Evolutionary conservation across 768 basidiomycete genomes (phyloP), one percentile per base, ranked within the genome.

Genomic region (Mycena latifolia): DNA sequence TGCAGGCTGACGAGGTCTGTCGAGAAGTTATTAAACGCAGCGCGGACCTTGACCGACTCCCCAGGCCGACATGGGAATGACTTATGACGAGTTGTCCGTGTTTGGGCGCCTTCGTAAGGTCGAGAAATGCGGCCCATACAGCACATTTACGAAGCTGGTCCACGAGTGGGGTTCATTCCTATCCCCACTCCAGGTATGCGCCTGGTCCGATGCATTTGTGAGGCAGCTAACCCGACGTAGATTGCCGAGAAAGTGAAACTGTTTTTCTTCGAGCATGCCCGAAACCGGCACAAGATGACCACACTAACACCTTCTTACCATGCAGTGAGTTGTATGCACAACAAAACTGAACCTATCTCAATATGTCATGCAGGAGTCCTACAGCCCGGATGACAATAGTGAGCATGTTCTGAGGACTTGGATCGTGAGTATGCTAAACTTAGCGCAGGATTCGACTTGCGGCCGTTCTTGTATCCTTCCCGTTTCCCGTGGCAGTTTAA

Each of bases 201-300:
- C 18, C 25, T 39, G 31, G 29, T 7, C n/a, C 18, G 20, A 33
- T 51, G 8, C 22, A 20, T 28, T 15, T 43, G 22, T 62, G 47
- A 37, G 52, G 20, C 25, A 33, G 46, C 48, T 60, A 53, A 71
- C 50, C 46, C 27, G 22, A 22, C 12, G 18, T 67, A 96, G 96
- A 95, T 99, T 62, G 98, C 96, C 18, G 92, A 94, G 71, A 99
- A 98, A 82, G 98, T 99, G 73, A 99, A 99, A 77, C 79, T 89
- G 41, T 99, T 99, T 83, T 99, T 94, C 83, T 97, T 96, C 71
- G 95, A 98, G 76, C 90, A 99, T 71, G 98, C 98, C 0, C 85
- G 96, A 57, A 99, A 99, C 77, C 82, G 96, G 50, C 98, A 99
- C 81, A 99, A 99, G 87, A 99, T 99, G 96, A 97, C 96, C 27